These are phyloP conservation scores for Salix dunnii DNA, from an alignment of 345 rosid genomes.

Conservation along the genomic window DNA sequence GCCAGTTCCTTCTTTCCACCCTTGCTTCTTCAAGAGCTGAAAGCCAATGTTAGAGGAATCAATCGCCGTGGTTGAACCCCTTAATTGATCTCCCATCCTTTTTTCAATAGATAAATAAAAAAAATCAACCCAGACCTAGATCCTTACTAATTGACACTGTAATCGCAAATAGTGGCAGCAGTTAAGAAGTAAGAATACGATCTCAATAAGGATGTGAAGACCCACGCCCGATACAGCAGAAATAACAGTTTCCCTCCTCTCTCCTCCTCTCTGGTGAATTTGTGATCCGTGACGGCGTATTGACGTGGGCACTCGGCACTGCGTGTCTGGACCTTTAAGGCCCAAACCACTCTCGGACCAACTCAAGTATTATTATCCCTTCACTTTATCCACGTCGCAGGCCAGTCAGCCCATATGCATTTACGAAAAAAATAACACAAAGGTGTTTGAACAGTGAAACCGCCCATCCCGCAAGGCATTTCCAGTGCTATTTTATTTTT, in stretches of 20 bases:
- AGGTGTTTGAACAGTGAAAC: too few species aligned
- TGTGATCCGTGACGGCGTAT: background rate
- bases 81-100: background rate
- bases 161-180: background rate
- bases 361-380: background rate
- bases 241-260: background rate
- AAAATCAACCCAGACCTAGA: background rate
- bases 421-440: too few species aligned
- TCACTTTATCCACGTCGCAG: too few species aligned
- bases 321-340: background rate
- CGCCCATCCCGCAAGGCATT: too few species aligned
- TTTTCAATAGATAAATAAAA: too few species aligned
- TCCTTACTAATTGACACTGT: background rate
- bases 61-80: conserved; percentile 42
- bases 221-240: background rate
- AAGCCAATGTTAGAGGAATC: conserved; percentile 69
- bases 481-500: too few species aligned
- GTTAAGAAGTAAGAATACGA: too few species aligned
- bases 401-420: too few species aligned
- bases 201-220: background rate
- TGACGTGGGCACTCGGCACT: background rate
- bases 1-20: conserved; percentile 96
- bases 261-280: background rate
- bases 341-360: background rate
- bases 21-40: conserved; percentile 89